Conservation (phyloP, 805 yeast genomes). For the Suhomyces pyralidae region DNA sequence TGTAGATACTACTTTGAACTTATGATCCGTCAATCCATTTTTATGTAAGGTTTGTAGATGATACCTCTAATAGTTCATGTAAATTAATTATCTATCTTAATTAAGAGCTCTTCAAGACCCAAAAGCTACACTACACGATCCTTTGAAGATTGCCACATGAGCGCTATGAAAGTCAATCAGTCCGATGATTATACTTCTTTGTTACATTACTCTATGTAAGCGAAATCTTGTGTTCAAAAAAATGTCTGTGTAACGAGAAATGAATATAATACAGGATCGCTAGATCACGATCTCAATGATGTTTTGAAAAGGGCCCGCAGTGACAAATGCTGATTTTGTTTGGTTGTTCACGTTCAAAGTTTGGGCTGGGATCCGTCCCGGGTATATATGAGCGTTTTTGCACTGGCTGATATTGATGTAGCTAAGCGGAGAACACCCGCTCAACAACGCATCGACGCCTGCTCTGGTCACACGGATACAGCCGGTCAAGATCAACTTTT, state of each 20-base stretch:
- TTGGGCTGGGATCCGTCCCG: slow-evolving; percentile 58
- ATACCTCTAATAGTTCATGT: too few relatives aligned
- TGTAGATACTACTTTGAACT: too few relatives aligned
- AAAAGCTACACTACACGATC: too few relatives aligned
- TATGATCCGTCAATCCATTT: too few relatives aligned
- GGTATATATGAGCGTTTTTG: slow-evolving; percentile 61
- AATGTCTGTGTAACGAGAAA: not conserved
- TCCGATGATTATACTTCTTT: too few relatives aligned
- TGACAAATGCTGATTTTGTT: slow-evolving; percentile 57
- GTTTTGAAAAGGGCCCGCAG: slow-evolving; percentile 50
- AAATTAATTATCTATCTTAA: too few relatives aligned
- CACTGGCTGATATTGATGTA: slow-evolving; percentile 68
- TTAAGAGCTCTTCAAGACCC: too few relatives aligned
- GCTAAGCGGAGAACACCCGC: slow-evolving; percentile 52
- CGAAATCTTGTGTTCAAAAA: too few relatives aligned
- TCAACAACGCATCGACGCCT: slow-evolving; percentile 65
- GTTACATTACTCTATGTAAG: too few relatives aligned
- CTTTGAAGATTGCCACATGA: too few relatives aligned
- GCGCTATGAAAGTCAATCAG: too few relatives aligned
- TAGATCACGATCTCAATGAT: slow-evolving; percentile 57
- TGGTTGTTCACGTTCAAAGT: slow-evolving; percentile 48
- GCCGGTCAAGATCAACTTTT: slow-evolving; percentile 55
- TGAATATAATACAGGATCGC: slow-evolving; percentile 3
- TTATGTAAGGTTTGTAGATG: too few relatives aligned
- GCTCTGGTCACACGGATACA: slow-evolving; percentile 75